These are phyloP conservation scores for Alnus glutinosa DNA, from an alignment of 306 rosid genomes.

Conservation along the genomic window DNA sequence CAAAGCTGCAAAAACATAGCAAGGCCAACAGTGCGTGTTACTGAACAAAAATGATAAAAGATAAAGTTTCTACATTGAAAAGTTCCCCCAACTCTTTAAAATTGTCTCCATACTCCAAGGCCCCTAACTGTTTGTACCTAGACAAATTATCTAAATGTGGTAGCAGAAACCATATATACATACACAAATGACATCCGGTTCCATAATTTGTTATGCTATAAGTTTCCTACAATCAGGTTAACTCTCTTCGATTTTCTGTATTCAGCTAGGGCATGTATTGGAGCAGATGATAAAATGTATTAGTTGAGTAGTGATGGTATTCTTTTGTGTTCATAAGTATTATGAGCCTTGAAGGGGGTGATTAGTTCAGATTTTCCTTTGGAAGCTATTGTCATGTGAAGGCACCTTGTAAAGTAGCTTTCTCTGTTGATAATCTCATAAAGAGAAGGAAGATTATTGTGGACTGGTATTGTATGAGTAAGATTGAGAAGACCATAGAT, in stretches of 20 bases:
- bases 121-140: neutral
- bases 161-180: neutral
- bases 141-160: neutral
- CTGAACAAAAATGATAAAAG: neutral
- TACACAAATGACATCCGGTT: neutral
- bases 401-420: neutral
- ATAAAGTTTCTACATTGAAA: neutral
- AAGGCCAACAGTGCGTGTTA: neutral
- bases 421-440: neutral
- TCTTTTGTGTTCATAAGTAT: neutral
- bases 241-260: neutral
- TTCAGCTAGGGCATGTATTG: neutral
- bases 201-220: neutral
- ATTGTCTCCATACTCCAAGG: no score
- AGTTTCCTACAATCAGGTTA: neutral
- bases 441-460: neutral
- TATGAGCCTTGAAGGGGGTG: neutral
- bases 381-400: neutral
- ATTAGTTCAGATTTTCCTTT: neutral
- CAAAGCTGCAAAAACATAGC: neutral
- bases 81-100: neutral
- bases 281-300: neutral
- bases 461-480: neutral
- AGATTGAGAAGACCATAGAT: neutral
- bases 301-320: neutral